Base-by-base conservation (phyloP, 257 asterid genomes). In the Jacaranda copaia region DNA sequence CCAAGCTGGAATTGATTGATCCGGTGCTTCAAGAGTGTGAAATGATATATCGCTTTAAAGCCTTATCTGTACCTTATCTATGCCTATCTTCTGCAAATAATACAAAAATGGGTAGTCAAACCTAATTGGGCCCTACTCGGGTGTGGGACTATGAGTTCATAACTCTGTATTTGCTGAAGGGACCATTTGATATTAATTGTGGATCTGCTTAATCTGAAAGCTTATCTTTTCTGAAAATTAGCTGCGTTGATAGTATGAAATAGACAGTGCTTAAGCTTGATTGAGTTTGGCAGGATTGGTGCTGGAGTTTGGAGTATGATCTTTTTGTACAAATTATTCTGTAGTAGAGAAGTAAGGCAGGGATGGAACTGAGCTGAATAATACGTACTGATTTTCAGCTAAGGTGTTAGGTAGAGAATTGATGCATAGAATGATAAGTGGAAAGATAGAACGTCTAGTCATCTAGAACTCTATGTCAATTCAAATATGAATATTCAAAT, bases 141-240 rank as follows among this genome's bases (percentile, higher is more conserved):
- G 18, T 0, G 36, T 16, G 6, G 72, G 39, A 48, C 73, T 18
- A 43, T 43, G 11, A 68, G 16, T 45, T 68, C 46, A 18, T 45
- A 9, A 19, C 58, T 19, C 18, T 45, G 18, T 45, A 38, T 35
- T 35, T 61, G 19, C 46, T 61, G 46, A 32, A 35, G 18, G 59
- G 58, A 45, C 57, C 39, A 19, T 68, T 48, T 19, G 40, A 67
- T 67, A 8, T 45, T 67, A 48, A 8, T 45, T 68, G 70, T 45
- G 7, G 57, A 20, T 43, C n/a, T 67, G 72, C 39, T 45, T 43
- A 16, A 19, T 45, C 7, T 66, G 55, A 66, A 66, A 66, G 72
- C 36, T 45, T 5, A 67, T 9, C 5, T 40, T 67, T 67, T 67
- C 11, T 18, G 36, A 45, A 18, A n/a, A 46, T 67, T 67, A 35